Percentiles rank a stretch among this genome's conserved stretches.
Evolutionary conservation across 306 rosid species (phyloP).

Genomic region (Leucaena leucocephala): DNA sequence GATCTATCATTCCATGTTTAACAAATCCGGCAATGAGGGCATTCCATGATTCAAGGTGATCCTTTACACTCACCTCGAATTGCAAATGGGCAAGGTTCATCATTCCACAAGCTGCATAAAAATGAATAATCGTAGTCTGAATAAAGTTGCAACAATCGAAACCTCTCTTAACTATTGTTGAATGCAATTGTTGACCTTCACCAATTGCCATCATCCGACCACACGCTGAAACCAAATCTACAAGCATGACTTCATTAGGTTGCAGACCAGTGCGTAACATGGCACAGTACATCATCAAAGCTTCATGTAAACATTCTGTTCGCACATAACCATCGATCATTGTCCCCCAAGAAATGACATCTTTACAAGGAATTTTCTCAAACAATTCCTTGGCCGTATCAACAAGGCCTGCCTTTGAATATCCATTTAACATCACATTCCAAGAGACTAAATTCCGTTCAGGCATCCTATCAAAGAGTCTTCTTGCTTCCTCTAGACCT

Average conservation of each 20-base stretch:
- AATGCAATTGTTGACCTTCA: conserved; percentile 78
- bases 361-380: conserved; percentile 62
- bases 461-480: conserved; percentile 66
- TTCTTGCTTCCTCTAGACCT: conserved; percentile 60
- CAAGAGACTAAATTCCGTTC: conserved; percentile 73
- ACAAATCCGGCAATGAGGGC: conserved; percentile 73
- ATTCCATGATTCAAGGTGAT: conserved; percentile 81
- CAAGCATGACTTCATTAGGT: conserved; percentile 77
- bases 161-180: conserved; percentile 63
- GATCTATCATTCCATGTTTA: conserved; percentile 62
- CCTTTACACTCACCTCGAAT: conserved; percentile 64
- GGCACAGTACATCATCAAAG: conserved; percentile 55
- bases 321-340: conserved; percentile 77
- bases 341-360: conserved; percentile 90
- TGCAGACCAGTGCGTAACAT: conserved; percentile 60
- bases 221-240: conserved; percentile 79
- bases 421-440: conserved; percentile 89
- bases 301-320: conserved; percentile 62
- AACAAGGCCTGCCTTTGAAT: conserved; percentile 68
- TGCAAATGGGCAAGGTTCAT: conserved; percentile 64
- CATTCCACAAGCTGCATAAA: conserved; percentile 76
- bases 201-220: conserved; percentile 49
- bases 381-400: conserved; percentile 68
- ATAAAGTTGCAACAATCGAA: conserved; percentile 69
- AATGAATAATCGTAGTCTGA: conserved; percentile 76